A percentile compares a stretch with the other conserved stretches of the same genome.
phyloP scores from a whole-genome alignment of 495 filamentous ascomycete genomes.

The Friedmanniomyces endolithicus region DNA sequence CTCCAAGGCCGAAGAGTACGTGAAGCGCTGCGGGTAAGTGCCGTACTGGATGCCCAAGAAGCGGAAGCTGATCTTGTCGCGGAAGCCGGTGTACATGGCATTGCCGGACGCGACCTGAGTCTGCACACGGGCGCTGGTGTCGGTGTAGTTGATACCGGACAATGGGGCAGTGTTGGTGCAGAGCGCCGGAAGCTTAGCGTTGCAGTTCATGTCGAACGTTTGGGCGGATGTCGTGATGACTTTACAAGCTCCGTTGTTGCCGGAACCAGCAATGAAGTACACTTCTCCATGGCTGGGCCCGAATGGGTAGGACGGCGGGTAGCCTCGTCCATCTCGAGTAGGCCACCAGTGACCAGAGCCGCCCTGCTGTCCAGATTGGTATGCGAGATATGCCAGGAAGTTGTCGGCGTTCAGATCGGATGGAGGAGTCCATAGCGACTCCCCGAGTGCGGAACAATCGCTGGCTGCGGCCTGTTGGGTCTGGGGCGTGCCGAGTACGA shows the following conservation, averaged over 20 bases:
- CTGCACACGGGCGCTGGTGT: not conserved
- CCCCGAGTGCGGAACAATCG: not conserved
- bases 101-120: not conserved
- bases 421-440: not conserved
- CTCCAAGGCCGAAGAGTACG: not conserved
- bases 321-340: not conserved
- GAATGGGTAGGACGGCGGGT: not conserved
- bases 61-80: not conserved
- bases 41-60: not conserved
- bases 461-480: not conserved
- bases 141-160: not conserved
- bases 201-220: not conserved
- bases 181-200: not conserved
- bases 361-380: not conserved
- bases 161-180: not conserved
- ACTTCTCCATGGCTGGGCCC: not conserved
- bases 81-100: not conserved
- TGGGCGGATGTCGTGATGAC: not conserved
- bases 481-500: not conserved
- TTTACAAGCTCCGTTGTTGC: not conserved
- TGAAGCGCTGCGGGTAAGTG: not conserved
- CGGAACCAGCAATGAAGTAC: not conserved
- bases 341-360: not conserved
- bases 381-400: not conserved
- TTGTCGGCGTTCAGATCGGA: not conserved